These are phyloP conservation scores for Ministeria vibrans DNA, from an alignment of 78 protist species.

Conservation along the genomic window DNA sequence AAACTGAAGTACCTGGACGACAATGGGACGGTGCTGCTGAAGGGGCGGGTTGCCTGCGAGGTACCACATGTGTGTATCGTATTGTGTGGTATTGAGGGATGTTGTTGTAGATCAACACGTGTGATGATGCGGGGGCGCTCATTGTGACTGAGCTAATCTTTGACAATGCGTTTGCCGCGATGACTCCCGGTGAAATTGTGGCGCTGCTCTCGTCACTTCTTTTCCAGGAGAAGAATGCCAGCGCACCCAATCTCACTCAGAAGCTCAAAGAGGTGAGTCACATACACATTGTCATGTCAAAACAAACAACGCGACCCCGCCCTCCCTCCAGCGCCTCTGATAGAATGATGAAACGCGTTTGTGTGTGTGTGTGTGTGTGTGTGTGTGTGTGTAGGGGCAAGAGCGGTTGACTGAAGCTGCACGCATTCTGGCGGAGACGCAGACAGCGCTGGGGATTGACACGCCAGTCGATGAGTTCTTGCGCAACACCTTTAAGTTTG, in stretches of 20 bases:
- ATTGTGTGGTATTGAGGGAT: neutral
- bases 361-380: too few relatives aligned
- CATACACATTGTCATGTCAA: neutral
- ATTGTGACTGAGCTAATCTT: conserved; percentile 80
- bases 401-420: neutral
- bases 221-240: conserved; percentile 60
- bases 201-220: conserved; percentile 57
- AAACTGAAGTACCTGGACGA: conserved; percentile 49
- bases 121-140: conserved; percentile 49
- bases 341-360: neutral
- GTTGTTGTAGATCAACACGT: conserved; percentile 37
- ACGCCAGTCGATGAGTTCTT: conserved; percentile 6
- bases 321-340: neutral
- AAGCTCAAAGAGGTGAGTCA: neutral
- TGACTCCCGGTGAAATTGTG: conserved; percentile 65
- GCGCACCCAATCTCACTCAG: conserved; percentile 3
- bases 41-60: conserved; percentile 83
- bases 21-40: conserved; percentile 51
- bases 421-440: conserved; percentile 18
- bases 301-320: neutral
- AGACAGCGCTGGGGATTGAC: conserved; percentile 45
- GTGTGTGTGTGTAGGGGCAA: neutral
- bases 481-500: conserved; percentile 25
- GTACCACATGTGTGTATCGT: neutral
- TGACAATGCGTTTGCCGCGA: conserved; percentile 54